Evolutionary conservation across 2,329 filamentous ascomycete genomes (phyloP), one percentile per base, ranked within the genome.

Genomic region (Aspergillus aculeatinus): DNA sequence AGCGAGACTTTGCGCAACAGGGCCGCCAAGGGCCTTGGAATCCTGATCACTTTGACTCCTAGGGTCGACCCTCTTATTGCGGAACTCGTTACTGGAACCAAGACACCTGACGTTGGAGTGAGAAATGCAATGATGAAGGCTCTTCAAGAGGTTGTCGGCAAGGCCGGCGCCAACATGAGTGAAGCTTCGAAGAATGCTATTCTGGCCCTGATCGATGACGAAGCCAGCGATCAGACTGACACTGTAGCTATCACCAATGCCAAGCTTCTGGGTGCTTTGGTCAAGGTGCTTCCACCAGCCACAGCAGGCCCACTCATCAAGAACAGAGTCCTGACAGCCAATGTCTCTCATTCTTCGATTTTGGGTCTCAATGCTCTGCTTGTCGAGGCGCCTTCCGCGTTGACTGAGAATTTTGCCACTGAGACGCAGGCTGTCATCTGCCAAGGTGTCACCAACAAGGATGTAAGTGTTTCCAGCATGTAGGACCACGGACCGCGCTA

Each of bases 61-160:
- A 88, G 96, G 71, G 91, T 99, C 25, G 96, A 99, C 76, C 95
- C 96, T 54, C 84, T 99, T 57, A 96, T 99, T 74, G 83, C 85
- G 63, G 95, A 99, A 77, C 84, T 99, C 51, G 92, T 98, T 21
- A 90, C 95, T n/a, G 95, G 95, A 51, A 95, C 92, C 27, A 97
- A 94, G 81, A 98, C 95, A 0, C 80, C 86, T 1, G 94, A 98
- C 72, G 73, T 87, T 5, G 94, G 94, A 50, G 95, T 99, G 65
- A 91, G 87, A 77, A 95, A 90, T 66, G 95, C 95, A 29, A 99
- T 99, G 95, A 84, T 99, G 70, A 96, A 96, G 81, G 95, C 95
- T 3, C 79, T 99, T 50, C 97, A 96, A 72, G 94, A 98, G 72
- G 95, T 99, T 31, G 89, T 99, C 62, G 94, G 91, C 81, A 96